Evolutionary conservation across 176 grass and related monocot species (phyloP).

Genomic region (Rhynchospora pubera): DNA sequence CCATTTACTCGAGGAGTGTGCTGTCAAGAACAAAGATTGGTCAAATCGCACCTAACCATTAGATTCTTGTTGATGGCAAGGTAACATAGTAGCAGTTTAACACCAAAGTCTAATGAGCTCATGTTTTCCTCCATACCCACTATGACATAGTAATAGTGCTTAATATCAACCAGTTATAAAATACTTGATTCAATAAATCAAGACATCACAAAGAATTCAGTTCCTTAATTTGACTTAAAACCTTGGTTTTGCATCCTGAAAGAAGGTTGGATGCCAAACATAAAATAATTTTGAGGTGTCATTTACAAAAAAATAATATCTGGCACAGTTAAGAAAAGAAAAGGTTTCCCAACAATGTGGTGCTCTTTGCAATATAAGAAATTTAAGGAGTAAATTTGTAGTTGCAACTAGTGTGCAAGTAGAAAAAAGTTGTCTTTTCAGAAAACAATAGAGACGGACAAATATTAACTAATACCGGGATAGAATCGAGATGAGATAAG

Average conservation of each 20-base stretch:
- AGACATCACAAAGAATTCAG: background rate
- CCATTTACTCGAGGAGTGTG: slow-evolving; percentile 98
- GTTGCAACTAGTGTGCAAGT: background rate
- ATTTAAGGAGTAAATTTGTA: background rate
- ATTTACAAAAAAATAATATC: background rate
- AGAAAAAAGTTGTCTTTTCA: background rate
- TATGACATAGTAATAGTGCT: background rate
- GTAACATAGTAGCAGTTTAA: background rate
- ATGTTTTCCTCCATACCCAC: background rate
- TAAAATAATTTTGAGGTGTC: background rate
- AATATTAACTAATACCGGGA: slow-evolving; percentile 53
- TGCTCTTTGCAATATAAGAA: background rate
- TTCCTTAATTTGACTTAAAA: background rate
- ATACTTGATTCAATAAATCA: background rate
- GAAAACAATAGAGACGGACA: background rate
- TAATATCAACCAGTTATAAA: background rate
- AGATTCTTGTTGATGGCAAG: background rate
- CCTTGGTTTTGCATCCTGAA: background rate
- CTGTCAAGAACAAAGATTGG: slow-evolving; percentile 35
- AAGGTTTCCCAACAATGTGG: background rate
- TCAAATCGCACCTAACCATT: background rate
- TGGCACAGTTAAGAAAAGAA: background rate
- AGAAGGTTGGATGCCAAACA: background rate
- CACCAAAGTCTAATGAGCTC: background rate
- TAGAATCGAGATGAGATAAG: slow-evolving; percentile 88